Percentiles rank a stretch among this genome's conserved stretches.
phyloP scores from a whole-genome alignment of 352 stramenopile species.

The Globisporangium middletonii region DNA sequence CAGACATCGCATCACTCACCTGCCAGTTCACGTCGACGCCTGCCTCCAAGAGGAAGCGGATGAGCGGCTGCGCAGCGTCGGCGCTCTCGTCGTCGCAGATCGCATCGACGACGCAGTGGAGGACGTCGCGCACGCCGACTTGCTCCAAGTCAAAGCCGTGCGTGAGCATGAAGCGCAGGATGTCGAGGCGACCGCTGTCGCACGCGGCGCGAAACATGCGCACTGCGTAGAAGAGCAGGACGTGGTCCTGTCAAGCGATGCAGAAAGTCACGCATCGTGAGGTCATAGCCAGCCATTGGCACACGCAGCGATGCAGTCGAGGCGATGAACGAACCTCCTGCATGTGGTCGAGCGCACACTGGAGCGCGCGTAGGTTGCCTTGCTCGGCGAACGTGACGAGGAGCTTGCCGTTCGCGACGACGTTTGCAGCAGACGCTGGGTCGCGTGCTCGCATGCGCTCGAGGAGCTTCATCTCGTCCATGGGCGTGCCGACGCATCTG shows the following conservation, averaged over 20 bases:
- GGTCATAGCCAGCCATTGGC: not conserved
- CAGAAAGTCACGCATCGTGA: not conserved
- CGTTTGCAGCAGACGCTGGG: constrained; percentile 42
- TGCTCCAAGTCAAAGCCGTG: constrained; percentile 65
- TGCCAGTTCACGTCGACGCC: constrained; percentile 74
- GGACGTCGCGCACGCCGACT: constrained; percentile 39
- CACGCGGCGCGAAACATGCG: constrained; percentile 70
- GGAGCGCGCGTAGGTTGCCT: constrained; percentile 45
- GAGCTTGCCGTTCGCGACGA: constrained; percentile 62
- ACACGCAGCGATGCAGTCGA: not conserved
- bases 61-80: constrained; percentile 40
- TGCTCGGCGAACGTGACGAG: constrained; percentile 39
- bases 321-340: constrained; percentile 20
- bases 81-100: constrained; percentile 19
- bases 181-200: constrained; percentile 30
- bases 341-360: constrained; percentile 41
- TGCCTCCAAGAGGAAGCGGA: constrained; percentile 55
- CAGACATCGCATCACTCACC: constrained; percentile 13
- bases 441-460: constrained; percentile 35
- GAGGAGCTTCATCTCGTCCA: constrained; percentile 58
- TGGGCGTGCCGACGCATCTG: constrained; percentile 24
- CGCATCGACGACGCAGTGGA: constrained; percentile 45
- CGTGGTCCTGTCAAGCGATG: constrained; percentile 21
- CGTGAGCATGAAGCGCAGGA: constrained; percentile 54
- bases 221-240: constrained; percentile 57